Evolutionary conservation across 345 rosid genomes (phyloP).

Genomic region (Aegle marmelos): DNA sequence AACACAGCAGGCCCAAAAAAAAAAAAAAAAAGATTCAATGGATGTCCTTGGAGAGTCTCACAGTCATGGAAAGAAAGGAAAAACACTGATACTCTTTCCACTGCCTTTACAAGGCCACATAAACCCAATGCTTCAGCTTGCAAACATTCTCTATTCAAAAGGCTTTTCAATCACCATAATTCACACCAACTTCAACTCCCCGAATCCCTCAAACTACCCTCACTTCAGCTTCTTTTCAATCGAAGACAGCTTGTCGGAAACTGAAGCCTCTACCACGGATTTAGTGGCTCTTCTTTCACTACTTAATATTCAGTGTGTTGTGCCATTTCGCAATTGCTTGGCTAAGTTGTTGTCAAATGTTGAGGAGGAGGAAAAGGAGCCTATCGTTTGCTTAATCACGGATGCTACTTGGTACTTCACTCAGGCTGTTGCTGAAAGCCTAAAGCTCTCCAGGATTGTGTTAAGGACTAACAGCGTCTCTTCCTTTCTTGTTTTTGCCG

Average conservation of each 20-base stretch:
- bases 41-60: background rate
- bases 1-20: background rate
- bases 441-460: constrained; percentile 25
- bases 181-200: constrained; percentile 34
- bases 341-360: constrained; percentile 14
- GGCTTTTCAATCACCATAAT: constrained; percentile 35
- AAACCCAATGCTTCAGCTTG: constrained; percentile 40
- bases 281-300: constrained; percentile 6
- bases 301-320: constrained; percentile 14
- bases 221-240: constrained; percentile 25
- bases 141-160: constrained; percentile 29
- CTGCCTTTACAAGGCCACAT: constrained; percentile 39
- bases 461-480: constrained; percentile 23
- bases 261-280: constrained; percentile 14
- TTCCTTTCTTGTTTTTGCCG: constrained; percentile 27
- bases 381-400: constrained; percentile 32
- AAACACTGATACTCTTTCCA: constrained; percentile 22
- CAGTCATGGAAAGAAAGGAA: background rate
- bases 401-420: constrained; percentile 33
- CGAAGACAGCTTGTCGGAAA: constrained; percentile 16
- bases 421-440: constrained; percentile 23
- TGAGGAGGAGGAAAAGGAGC: constrained; percentile 15
- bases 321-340: constrained; percentile 25
- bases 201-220: constrained; percentile 26
- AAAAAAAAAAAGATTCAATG: background rate